Base-by-base conservation (phyloP, 768 basidiomycete species). In the Tulasnella sp. region DNA sequence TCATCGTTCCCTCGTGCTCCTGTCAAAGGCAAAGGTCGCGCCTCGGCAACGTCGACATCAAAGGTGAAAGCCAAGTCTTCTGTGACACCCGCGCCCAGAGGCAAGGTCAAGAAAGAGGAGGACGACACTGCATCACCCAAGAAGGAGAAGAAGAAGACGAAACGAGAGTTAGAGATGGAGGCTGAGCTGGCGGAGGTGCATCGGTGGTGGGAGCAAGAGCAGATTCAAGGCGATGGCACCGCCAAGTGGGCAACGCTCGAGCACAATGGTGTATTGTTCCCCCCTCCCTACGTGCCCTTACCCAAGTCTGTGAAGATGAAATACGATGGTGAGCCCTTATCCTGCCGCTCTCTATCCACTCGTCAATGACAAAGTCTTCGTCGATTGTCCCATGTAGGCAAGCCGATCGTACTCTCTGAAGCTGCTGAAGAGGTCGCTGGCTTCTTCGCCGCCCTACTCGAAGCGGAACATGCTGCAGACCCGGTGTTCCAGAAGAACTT, bases 391-490 rank as follows among this genome's bases (percentile, higher is more conserved):
- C n/a, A 48, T 48, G 41, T 65, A 96, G 95, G 91, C 64, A 82
- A 85, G 71, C 70, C 76, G 10, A 78, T 97, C 27, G 77, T 84
- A 66, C 82, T 99, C 32, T 82, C 91, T 21, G 82, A 79, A 11
- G 90, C 85, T 62, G 78, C 94, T 5, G 96, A 99, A 73, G 96
- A 99, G 71, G 95, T 98, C 48, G 95, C 96, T 27, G 86, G 88
- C 7, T 99, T 99, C 73, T 99, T 94, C 67, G 96, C 76, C 34
- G 88, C 92, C 19, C 80, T 98, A 77, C 68, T 98, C 38, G 92
- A 93, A 71, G 88, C 89, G 5, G 89, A 93, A 62, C 94, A 99
- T 67, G 88, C 89, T 4, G 78, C 86, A 72, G 93, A 98, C 69
- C 77, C 75, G 13, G 83, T 77, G 0, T 99, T 99, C 75, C 87